phyloP scores from a whole-genome alignment of 192 early-diverging fungal genomes.

The Dissophora globulifera region DNA sequence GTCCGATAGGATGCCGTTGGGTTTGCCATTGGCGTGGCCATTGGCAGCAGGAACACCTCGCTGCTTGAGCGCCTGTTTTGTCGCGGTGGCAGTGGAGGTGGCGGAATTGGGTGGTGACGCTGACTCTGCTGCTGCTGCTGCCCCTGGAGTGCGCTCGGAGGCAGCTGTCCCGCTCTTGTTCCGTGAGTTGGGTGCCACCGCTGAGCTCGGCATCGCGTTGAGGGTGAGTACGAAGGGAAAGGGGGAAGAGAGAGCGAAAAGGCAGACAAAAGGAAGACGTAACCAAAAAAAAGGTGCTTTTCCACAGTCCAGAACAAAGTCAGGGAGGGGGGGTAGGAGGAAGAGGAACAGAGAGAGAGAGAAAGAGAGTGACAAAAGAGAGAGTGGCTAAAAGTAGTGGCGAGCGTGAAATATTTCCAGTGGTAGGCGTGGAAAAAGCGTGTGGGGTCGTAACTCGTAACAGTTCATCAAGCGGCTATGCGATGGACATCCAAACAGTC shows the following conservation, averaged over 20 bases:
- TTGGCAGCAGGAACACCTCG: background rate
- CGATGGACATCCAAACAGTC: background rate
- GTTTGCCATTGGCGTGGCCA: conserved; percentile 8
- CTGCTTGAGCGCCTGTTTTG: conserved; percentile 16
- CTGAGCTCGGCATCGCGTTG: conserved; percentile 18
- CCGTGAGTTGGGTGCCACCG: conserved; percentile 3
- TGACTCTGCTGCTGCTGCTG: conserved; percentile 6
- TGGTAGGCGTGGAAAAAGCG: no score
- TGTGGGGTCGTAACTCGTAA: background rate
- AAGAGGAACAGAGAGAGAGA: background rate
- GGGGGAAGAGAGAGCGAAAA: background rate
- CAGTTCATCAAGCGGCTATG: no score
- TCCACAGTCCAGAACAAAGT: no score
- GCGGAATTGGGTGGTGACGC: background rate
- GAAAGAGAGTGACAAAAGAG: background rate
- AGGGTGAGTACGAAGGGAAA: background rate
- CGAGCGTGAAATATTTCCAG: background rate
- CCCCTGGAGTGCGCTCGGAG: background rate
- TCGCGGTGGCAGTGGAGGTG: conserved; percentile 17
- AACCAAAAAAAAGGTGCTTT: no score
- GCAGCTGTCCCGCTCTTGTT: background rate
- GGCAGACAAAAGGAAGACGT: no score
- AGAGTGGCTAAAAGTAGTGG: background rate
- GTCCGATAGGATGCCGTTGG: conserved; percentile 15
- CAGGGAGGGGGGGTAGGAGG: background rate